These are phyloP conservation scores for Monilinia polystroma DNA, from an alignment of 2,329 filamentous ascomycete genomes.

Conservation along the genomic window DNA sequence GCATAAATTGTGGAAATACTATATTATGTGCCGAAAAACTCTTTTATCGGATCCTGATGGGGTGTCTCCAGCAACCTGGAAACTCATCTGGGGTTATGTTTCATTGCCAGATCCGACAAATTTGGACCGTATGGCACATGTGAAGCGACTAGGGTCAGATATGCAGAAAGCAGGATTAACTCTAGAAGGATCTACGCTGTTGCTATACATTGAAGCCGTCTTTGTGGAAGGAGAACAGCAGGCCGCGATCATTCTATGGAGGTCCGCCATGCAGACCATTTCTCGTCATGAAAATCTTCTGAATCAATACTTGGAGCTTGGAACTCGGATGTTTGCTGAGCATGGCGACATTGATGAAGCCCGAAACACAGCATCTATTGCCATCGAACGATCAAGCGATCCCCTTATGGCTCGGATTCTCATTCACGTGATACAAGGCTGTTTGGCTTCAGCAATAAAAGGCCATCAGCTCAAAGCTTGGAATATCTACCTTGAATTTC, in stretches of 20 bases:
- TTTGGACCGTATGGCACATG: constrained; percentile 59
- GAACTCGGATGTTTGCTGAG: constrained; percentile 62
- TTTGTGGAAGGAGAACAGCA: constrained; percentile 59
- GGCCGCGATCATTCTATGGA: constrained; percentile 41
- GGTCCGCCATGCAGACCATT: constrained; percentile 40
- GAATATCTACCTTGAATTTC: constrained; percentile 64
- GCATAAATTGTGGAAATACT: constrained; percentile 46
- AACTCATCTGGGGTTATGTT: constrained; percentile 63
- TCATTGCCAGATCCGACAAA: constrained; percentile 47
- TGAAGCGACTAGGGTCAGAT: constrained; percentile 63
- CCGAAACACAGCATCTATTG: constrained; percentile 53
- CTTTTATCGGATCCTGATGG: constrained; percentile 50
- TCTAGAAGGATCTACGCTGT: constrained; percentile 57
- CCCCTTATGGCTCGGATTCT: constrained; percentile 55
- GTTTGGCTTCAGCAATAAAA: constrained; percentile 50
- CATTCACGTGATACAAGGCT: constrained; percentile 68
- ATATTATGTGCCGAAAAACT: constrained; percentile 49
- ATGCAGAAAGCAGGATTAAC: constrained; percentile 58
- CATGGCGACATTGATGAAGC: constrained; percentile 59
- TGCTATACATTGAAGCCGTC: constrained; percentile 67
- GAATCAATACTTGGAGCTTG: constrained; percentile 61
- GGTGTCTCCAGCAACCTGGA: constrained; percentile 61
- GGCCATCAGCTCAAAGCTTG: constrained; percentile 59
- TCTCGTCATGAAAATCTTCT: constrained; percentile 37
- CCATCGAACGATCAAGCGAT: constrained; percentile 48